phyloP scores from a whole-genome alignment of 371 early-diverging fungal genomes.

The Synchytrium microbalum region DNA sequence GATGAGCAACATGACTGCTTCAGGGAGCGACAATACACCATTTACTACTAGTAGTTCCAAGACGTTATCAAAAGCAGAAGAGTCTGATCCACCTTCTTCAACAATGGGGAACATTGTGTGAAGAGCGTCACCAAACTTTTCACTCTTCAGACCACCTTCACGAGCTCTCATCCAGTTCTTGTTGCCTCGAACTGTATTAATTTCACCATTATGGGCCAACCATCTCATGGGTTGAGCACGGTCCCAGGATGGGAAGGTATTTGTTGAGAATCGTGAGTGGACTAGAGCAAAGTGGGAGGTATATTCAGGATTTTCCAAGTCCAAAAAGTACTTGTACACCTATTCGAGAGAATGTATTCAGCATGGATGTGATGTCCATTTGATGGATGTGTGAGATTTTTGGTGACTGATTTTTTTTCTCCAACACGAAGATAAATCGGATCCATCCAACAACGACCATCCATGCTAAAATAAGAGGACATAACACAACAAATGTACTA shows the following conservation, averaged over 20 bases:
- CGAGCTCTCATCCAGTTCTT: slow-evolving; percentile 98
- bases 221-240: slow-evolving; percentile 95
- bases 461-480: too few species aligned
- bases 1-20: slow-evolving; percentile 92
- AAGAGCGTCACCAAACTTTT: slow-evolving; percentile 68
- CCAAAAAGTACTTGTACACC: slow-evolving; percentile 84
- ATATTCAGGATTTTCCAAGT: slow-evolving; percentile 72
- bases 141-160: slow-evolving; percentile 84
- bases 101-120: slow-evolving; percentile 86
- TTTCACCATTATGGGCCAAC: slow-evolving; percentile 97
- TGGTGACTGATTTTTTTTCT: too few species aligned
- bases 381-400: too few species aligned
- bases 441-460: too few species aligned
- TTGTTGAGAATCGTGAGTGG: slow-evolving; percentile 96
- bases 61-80: slow-evolving; percentile 92
- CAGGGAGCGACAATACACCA: slow-evolving; percentile 81
- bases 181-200: slow-evolving; percentile 95
- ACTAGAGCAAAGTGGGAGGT: slow-evolving; percentile 89
- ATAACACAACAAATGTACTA: too few species aligned
- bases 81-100: slow-evolving; percentile 95
- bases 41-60: slow-evolving; percentile 86
- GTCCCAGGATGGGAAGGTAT: slow-evolving; percentile 98
- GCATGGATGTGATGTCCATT: too few species aligned
- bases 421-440: too few species aligned
- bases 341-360: too few species aligned